Conservation (phyloP, 2,329 filamentous ascomycete species). For the Ilyonectria robusta region DNA sequence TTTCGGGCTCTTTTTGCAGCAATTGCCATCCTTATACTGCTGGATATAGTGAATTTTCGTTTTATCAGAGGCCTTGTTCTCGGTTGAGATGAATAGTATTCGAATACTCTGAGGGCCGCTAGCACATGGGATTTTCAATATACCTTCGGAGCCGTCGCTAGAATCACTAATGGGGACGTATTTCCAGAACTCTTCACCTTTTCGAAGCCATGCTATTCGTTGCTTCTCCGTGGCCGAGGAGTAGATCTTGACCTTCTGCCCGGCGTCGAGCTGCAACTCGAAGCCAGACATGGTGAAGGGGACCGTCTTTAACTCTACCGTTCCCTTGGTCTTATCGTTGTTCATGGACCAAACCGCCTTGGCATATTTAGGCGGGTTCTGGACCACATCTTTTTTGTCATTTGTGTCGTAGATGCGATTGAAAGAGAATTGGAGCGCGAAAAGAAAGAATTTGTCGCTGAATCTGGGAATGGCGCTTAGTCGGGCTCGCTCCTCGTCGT, state of each 20-base stretch:
- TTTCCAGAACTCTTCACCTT: conserved; percentile 5
- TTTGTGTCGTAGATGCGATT: conserved; percentile 16
- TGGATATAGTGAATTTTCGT: conserved; percentile 6
- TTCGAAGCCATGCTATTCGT: conserved; percentile 15
- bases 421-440: conserved; percentile 17
- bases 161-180: background rate
- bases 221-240: conserved; percentile 14
- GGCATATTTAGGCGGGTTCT: background rate
- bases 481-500: conserved; percentile 5
- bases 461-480: conserved; percentile 6
- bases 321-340: conserved; percentile 21
- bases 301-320: background rate
- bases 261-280: conserved; percentile 8
- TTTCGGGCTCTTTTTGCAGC: conserved; percentile 5
- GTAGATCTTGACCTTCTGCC: conserved; percentile 18
- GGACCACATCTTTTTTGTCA: conserved; percentile 3
- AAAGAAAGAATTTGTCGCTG: conserved; percentile 17
- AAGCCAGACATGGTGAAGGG: conserved; percentile 21
- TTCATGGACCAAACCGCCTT: conserved; percentile 15
- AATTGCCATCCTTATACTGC: conserved; percentile 17
- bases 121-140: conserved; percentile 12
- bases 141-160: conserved; percentile 14
- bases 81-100: conserved; percentile 9
- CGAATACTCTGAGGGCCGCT: conserved; percentile 5
- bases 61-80: conserved; percentile 10